A percentile compares a stretch with the other conserved stretches of the same genome.
phyloP scores from a whole-genome alignment of 2,329 filamentous ascomycete species.

The Mariannaea elegans region DNA sequence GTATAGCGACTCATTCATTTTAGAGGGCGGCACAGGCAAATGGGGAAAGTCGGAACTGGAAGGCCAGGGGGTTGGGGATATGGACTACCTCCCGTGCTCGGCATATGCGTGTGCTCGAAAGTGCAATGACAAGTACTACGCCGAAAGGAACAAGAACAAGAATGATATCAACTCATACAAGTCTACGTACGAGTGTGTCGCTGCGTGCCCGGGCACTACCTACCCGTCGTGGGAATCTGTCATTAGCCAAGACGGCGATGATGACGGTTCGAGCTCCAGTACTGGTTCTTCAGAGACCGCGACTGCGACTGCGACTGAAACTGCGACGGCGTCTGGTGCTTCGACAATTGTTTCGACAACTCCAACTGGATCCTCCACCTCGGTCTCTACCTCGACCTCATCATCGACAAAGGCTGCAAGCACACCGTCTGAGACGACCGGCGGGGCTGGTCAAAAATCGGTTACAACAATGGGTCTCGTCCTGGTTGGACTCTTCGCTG shows the following conservation, averaged over 20 bases:
- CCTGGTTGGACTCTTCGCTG: constrained; percentile 1
- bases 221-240: background rate
- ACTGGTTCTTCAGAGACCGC: background rate
- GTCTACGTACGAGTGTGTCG: constrained; percentile 3
- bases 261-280: background rate
- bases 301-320: background rate
- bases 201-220: background rate
- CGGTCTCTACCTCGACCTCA: too few relatives aligned
- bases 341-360: background rate
- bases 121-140: constrained; percentile 12
- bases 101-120: constrained; percentile 1
- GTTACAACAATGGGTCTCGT: background rate
- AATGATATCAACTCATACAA: constrained; percentile 7
- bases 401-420: background rate
- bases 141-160: constrained; percentile 2
- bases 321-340: background rate
- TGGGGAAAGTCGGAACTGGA: constrained; percentile 4
- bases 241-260: background rate
- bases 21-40: background rate
- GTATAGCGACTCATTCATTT: background rate
- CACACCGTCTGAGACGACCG: background rate
- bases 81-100: background rate
- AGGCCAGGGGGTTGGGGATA: background rate
- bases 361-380: background rate
- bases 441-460: background rate